Base-by-base conservation (phyloP, 2,329 filamentous ascomycete species). In the Colletotrichum sp. region DNA sequence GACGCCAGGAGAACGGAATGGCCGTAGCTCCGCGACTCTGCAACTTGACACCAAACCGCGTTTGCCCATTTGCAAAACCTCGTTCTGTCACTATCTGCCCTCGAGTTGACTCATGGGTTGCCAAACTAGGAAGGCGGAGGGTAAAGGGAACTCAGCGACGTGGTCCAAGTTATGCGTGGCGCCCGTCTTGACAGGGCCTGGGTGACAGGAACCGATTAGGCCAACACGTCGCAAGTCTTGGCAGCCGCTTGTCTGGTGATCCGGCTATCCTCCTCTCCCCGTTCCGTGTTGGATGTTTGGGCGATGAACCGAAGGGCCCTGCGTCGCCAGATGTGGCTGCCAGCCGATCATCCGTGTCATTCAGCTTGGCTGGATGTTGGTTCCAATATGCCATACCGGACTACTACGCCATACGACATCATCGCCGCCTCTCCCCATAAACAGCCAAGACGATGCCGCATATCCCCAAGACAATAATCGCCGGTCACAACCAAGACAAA, bases 21-120 rank as follows among this genome's bases (percentile, higher is more conserved):
- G 59, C 25, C 34, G 28, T 39, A 19, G 34, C 32, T 52, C 64
- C 44, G 59, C 44, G 25, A 22, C 7, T 59, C 44, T 68, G 73
- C 70, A 73, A 73, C 73, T 64, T 34, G 16, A 73, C 44, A 32
- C 48, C 70, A 68, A 73, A 65, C 44, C 32, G 48, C 59, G 70
- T 75, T 65, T 68, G 28, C 57, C 59, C 28, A 60, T 60, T 65
- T 65, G 25, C 73, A 69, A 69, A 60, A 52, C 64, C 27, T 55
- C 44, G 8, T 7, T 59, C 63, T 57, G 25, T 60, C 27, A 48
- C 30, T 57, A 28, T 34, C 34, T 15, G 9, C 39, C 34, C 57
- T 64, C 57, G 28, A 57, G 55, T 34, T 59, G 57, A 72, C 32
- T 64, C 69, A 59, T 30, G 34, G 34, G 15, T 68, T 72, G 19